A percentile compares a stretch with the other conserved stretches of the same genome.
Evolutionary conservation across 1,284 basidiomycete genomes (phyloP).

Genomic region (Tausonia pullulans): DNA sequence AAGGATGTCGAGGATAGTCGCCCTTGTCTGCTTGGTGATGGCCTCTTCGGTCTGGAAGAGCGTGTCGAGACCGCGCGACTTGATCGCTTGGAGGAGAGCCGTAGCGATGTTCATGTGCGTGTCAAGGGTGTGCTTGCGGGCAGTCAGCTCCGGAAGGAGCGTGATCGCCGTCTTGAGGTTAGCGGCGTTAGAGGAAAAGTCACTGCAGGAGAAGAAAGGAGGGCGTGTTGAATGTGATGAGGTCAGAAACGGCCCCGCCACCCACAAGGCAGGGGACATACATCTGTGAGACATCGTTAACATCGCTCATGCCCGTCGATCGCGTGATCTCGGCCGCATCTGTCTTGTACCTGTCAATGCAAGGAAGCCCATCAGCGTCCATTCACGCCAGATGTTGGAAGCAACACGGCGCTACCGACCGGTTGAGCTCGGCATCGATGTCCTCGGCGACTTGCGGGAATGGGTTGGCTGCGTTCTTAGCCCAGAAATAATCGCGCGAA

Average conservation of each 20-base stretch:
- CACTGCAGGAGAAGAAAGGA: constrained; percentile 40
- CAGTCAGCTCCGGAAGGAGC: constrained; percentile 92
- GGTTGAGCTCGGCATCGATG: constrained; percentile 83
- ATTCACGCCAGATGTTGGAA: no score
- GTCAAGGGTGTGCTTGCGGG: constrained; percentile 89
- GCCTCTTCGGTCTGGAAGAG: constrained; percentile 93
- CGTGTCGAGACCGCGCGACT: constrained; percentile 87
- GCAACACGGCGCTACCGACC: constrained; percentile 25
- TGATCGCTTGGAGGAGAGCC: constrained; percentile 88
- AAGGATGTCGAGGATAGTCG: constrained; percentile 70
- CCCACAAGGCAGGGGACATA: constrained; percentile 36
- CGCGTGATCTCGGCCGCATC: constrained; percentile 96
- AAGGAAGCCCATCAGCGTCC: background rate
- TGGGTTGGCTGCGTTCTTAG: constrained; percentile 86
- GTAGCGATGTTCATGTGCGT: constrained; percentile 99
- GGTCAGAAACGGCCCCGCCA: constrained; percentile 4
- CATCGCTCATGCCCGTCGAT: constrained; percentile 88
- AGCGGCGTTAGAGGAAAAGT: constrained; percentile 86
- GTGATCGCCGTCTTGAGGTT: constrained; percentile 97
- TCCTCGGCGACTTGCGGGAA: constrained; percentile 99
- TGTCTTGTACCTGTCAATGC: constrained; percentile 59
- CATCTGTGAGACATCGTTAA: constrained; percentile 91
- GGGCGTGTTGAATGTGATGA: background rate
- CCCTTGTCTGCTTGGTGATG: constrained; percentile 71
- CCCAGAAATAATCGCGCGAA: constrained; percentile 99